phyloP scores from a whole-genome alignment of 2,329 filamentous ascomycete genomes.

The Talaromyces sp. region DNA sequence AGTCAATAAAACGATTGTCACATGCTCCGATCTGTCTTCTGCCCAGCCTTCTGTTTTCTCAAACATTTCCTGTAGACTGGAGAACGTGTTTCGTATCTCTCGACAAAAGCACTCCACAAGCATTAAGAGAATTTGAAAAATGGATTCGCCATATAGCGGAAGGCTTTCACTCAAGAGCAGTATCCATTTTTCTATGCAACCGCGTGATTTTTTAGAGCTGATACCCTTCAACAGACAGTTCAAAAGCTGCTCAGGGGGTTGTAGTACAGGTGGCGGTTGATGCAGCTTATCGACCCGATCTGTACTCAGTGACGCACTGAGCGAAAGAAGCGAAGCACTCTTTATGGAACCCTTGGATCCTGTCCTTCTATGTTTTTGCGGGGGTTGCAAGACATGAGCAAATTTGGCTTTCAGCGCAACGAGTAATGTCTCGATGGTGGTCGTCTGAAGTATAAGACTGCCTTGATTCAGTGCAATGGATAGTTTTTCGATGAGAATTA shows the following conservation, averaged over 20 bases:
- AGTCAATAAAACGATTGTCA: conserved; percentile 75
- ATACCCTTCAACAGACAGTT: conserved; percentile 79
- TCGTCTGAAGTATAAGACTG: conserved; percentile 70
- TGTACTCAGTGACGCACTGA: conserved; percentile 30
- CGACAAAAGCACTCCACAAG: conserved; percentile 84
- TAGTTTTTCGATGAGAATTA: conserved; percentile 66
- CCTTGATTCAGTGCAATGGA: conserved; percentile 57
- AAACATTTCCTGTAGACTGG: conserved; percentile 57
- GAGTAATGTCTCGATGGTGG: conserved; percentile 75
- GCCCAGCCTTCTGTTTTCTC: conserved; percentile 39
- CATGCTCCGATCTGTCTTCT: conserved; percentile 56
- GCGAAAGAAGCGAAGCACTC: conserved; percentile 43
- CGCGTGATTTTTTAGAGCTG: conserved; percentile 67
- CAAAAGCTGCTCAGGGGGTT: conserved; percentile 64
- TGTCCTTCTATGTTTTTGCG: conserved; percentile 36
- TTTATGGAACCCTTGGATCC: conserved; percentile 40
- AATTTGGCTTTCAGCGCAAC: conserved; percentile 65
- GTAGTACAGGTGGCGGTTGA: conserved; percentile 33
- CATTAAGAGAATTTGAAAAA: conserved; percentile 87
- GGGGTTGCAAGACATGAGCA: conserved; percentile 35
- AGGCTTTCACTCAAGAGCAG: conserved; percentile 78
- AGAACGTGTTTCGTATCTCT: conserved; percentile 71
- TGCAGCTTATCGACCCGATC: conserved; percentile 42
- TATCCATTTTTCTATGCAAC: conserved; percentile 88
- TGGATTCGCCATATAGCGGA: conserved; percentile 75